These are phyloP conservation scores for Arachis stenosperma DNA, from an alignment of 306 rosid species.

Conservation along the genomic window DNA sequence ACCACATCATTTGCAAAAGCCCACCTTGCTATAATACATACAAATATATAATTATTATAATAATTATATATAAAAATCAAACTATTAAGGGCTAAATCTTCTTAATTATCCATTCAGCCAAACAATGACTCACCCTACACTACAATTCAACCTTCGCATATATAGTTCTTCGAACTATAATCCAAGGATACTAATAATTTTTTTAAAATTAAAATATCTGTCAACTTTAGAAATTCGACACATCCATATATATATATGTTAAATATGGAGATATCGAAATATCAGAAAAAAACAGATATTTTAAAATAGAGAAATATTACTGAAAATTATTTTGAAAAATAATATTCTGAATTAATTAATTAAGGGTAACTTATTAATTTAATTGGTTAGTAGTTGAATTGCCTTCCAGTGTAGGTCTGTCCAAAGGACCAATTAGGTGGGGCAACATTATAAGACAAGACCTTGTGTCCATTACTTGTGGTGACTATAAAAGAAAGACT, in stretches of 20 bases:
- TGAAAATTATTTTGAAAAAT: slow-evolving; percentile 28
- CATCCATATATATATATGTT: no score
- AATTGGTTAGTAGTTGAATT: slow-evolving; percentile 40
- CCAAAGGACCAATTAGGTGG: slow-evolving; percentile 55
- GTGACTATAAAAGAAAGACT: slow-evolving; percentile 55
- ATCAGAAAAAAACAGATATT: no score
- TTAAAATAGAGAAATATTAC: background rate
- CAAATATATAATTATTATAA: no score
- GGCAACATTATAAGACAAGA: slow-evolving; percentile 46
- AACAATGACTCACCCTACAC: slow-evolving; percentile 30
- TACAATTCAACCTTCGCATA: slow-evolving; percentile 26
- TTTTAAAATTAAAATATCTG: no score
- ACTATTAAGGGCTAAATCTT: slow-evolving; percentile 40
- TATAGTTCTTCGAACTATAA: background rate
- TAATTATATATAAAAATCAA: slow-evolving; percentile 20
- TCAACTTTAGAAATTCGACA: no score
- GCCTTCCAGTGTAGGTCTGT: slow-evolving; percentile 53
- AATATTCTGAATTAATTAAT: background rate
- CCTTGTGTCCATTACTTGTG: slow-evolving; percentile 47
- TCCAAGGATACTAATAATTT: background rate
- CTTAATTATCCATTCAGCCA: slow-evolving; percentile 35
- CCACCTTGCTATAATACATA: slow-evolving; percentile 11
- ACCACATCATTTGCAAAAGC: slow-evolving; percentile 39
- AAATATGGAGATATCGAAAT: no score
- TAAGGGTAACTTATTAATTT: background rate